Percentiles rank a stretch among this genome's conserved stretches.
Conservation (phyloP, 1,139 yeast species). For the Barnettozyma hawaiiensis region DNA sequence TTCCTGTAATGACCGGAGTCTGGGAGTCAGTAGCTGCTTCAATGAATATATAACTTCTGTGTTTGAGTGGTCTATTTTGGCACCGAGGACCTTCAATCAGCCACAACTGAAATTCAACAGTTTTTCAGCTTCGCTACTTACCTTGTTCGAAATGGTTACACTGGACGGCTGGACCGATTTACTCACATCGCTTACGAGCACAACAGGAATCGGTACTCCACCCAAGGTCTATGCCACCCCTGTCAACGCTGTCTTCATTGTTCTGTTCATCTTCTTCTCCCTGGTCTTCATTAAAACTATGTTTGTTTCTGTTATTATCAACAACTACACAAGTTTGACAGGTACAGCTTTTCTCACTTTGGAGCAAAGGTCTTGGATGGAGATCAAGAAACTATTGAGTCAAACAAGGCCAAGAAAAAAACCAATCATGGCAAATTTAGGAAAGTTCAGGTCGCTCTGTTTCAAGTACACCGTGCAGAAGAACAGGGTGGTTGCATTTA, state of each 20-base stretch:
- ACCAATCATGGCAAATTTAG: constrained; percentile 38
- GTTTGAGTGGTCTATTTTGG: constrained; percentile 68
- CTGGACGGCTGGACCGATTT: constrained; percentile 94
- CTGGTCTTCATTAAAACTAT: constrained; percentile 80
- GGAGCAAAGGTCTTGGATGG: constrained; percentile 85
- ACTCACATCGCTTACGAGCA: constrained; percentile 59
- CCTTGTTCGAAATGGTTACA: constrained; percentile 78
- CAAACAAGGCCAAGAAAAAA: constrained; percentile 69
- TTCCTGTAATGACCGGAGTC: constrained; percentile 58
- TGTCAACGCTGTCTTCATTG: constrained; percentile 67
- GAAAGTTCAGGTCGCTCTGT: constrained; percentile 39
- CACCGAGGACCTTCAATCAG: constrained; percentile 64
- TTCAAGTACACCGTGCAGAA: constrained; percentile 50
- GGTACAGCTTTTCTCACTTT: constrained; percentile 82
- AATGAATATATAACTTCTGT: constrained; percentile 60
- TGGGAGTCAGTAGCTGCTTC: constrained; percentile 39
- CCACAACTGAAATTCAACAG: constrained; percentile 64
- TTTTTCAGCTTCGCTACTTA: constrained; percentile 61
- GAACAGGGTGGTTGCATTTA: constrained; percentile 30
- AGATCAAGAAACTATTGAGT: constrained; percentile 61
- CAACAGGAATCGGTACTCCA: constrained; percentile 65
- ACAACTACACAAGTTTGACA: constrained; percentile 71
- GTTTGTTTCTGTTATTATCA: constrained; percentile 84
- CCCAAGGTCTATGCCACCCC: constrained; percentile 54
- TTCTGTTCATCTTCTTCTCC: constrained; percentile 72